Base-by-base conservation (phyloP, 768 basidiomycete species). In the Serpula lacrymans region DNA sequence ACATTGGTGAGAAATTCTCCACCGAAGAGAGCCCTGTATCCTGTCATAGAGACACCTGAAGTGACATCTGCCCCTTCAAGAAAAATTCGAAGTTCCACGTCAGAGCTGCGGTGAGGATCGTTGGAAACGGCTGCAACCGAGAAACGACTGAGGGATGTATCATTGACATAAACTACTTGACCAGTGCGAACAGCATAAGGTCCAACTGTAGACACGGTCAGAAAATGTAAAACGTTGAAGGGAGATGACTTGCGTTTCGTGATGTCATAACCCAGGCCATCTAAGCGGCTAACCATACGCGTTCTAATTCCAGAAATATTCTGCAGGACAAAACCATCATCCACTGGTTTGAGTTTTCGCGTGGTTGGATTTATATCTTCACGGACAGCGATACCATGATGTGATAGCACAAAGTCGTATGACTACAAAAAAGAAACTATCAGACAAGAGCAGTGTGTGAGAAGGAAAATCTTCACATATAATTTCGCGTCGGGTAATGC, bases 211-310 rank as follows among this genome's bases (percentile, higher is more conserved):
- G 31, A 17, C 25, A 33, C 22, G 3, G 34, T 44, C 33, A 43
- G 6, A 20, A 21, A 33, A n/a, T 22, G 52, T 34, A 50, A 18
- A 18, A n/a, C 41, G 35, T 24, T 22, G 2, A 26, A 37, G 32
- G 26, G 7, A 42, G 34, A 29, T 26, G 14, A 60, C 84, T 54
- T 51, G 93, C 93, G 66, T 68, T 80, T 88, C 24, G 84, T 75
- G 39, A 97, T 74, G 51, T 95, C 88, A 51, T 91, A 95, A 6
- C 92, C 92, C 50, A 72, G 82, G 10, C 84, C 83, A 51, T 94
- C 92, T 39, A 92, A 58, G 20, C 90, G 73, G 54, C 78, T 84
- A 17, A 88, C 81, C 14, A 94, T 82, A 46, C 81, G 82, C 2
- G 82, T 74, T 26, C 88, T 77, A 34, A 96, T 74, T 5, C 91